Evolutionary conservation across 108 stramenopile species (phyloP).

Genomic region (Pseudonitzschia multiseries): DNA sequence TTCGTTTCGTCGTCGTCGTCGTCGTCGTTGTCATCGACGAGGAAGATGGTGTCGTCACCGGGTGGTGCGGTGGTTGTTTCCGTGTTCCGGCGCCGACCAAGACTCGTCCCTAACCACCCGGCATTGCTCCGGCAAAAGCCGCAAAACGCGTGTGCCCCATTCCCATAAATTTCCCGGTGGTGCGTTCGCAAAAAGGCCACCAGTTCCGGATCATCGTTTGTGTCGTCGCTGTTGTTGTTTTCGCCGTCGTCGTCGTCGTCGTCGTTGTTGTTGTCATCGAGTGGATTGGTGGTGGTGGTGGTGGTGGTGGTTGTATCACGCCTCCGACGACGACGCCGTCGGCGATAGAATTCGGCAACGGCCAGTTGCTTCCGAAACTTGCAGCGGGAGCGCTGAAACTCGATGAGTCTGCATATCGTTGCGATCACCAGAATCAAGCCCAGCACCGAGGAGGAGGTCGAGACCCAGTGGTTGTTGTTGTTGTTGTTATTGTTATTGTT

Average conservation of each 20-base stretch:
- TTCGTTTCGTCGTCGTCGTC: slow-evolving; percentile 4
- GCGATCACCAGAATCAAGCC: background rate
- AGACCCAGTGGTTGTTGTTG: slow-evolving; percentile 50
- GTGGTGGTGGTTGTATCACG: no score
- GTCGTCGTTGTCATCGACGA: background rate
- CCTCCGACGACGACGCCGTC: no score
- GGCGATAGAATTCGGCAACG: slow-evolving; percentile 47
- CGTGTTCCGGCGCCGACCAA: background rate
- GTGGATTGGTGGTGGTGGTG: no score
- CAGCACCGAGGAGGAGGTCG: slow-evolving; percentile 32
- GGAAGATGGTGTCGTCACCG: background rate
- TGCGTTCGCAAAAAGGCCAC: slow-evolving; percentile 36
- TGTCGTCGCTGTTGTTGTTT: slow-evolving; percentile 35
- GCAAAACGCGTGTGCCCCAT: slow-evolving; percentile 56
- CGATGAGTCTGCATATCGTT: background rate
- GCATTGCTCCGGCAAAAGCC: slow-evolving; percentile 20
- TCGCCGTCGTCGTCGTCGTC: slow-evolving; percentile 46
- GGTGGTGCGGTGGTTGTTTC: background rate
- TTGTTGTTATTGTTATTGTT: no score
- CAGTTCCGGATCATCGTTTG: slow-evolving; percentile 23
- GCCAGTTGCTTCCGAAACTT: slow-evolving; percentile 21
- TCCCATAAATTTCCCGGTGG: slow-evolving; percentile 7
- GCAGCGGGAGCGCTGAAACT: background rate
- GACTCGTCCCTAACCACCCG: background rate
- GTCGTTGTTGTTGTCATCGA: slow-evolving; percentile 50